Evolutionary conservation across 1,284 basidiomycete genomes (phyloP), one percentile per base, ranked within the genome.

Genomic region (Papiliotrema fonsecae): DNA sequence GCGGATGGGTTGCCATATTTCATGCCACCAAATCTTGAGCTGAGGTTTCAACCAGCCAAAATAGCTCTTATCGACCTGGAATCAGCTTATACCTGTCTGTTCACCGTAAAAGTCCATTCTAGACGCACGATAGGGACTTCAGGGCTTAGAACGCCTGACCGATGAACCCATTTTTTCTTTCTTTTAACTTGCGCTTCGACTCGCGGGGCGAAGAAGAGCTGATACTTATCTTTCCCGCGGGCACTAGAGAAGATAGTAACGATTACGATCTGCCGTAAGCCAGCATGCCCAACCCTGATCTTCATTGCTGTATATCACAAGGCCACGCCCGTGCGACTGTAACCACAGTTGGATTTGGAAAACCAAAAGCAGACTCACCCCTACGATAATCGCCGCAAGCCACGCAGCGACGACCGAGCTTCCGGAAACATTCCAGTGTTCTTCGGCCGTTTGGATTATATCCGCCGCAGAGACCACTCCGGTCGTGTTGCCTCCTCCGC

Each of bases 381-480:
- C 38, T 9, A 52, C 55, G 3, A 51, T 27, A 13, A 41, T 28
- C 4, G 54, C 55, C 10, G 55, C 31, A 14, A 40, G 45, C 61
- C 61, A 62, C 3, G 61, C 58, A 6, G 51, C 55, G 11, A 62
- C 24, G 24, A 62, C 55, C n/a, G 52, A 54, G 14, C 43, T 51
- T 2, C 58, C 61, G 7, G 57, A 58, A 16, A 62, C 61, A 31
- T 57, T 60, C 55, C 55, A 62, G 40, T 61, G 61, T 30, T 57
- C 46, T 28, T 62, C 55, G 3, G 55, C 57, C 37, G 58, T 36
- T 18, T 52, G 25, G 22, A 62, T 57, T 0, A 62, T 41, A 36
- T 56, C 52, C 26, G 50, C 52, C 2, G 60, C 52, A 1, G 57
- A 45, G 6, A 61, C 42, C 3, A n/a, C n/a, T n/a, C n/a, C n/a